Base-by-base conservation (phyloP, 129 eudicot species). In the Tanacetum coccineum region DNA sequence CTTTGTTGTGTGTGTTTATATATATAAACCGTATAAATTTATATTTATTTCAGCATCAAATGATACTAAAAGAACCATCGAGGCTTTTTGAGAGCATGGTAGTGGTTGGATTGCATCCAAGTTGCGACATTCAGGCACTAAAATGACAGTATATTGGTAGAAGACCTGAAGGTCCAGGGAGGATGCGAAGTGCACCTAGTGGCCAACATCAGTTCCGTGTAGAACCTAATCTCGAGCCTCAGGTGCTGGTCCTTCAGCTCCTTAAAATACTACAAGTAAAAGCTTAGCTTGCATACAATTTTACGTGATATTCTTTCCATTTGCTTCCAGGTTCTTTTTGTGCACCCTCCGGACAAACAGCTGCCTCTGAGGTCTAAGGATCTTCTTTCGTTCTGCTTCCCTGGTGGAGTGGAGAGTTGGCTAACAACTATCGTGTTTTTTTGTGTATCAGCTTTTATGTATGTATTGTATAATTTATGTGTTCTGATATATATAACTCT, bases 71-170 rank as follows among this genome's bases (percentile, higher is more conserved):
- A 71, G 95, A 89, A 74, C 99, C 96, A 50, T 84, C 99, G 15
- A 89, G n/a, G n/a, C n/a, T n/a, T n/a, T n/a, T n/a, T n/a, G n/a
- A n/a, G n/a, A n/a, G n/a, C n/a, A n/a, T n/a, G 80, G 99, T 89
- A 56, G 92, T 94, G 76, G 95, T 89, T 72, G 99, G 99, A 59
- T 90, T 94, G 78, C 95, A 82, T 81, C 96, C 99, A 19, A 80
- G 55, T 73, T 89, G 91, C 73, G 99, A 94, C 73, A 74, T 82
- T 81, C 81, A n/a, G n/a, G 84, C 88, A 60, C 90, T 94, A 63
- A 82, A 85, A 63, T 78, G 73, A 68, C 92, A 79, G 25, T 81
- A 87, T 66, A 80, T 87, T 72, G 83, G 88, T 57, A 82, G 93
- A 74, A 89, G 86, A 78, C 67, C 79, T 72, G 99, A 94, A 70